Evolutionary conservation across 495 filamentous ascomycete genomes (phyloP).

Genomic region (Podospora pseudoanserina): DNA sequence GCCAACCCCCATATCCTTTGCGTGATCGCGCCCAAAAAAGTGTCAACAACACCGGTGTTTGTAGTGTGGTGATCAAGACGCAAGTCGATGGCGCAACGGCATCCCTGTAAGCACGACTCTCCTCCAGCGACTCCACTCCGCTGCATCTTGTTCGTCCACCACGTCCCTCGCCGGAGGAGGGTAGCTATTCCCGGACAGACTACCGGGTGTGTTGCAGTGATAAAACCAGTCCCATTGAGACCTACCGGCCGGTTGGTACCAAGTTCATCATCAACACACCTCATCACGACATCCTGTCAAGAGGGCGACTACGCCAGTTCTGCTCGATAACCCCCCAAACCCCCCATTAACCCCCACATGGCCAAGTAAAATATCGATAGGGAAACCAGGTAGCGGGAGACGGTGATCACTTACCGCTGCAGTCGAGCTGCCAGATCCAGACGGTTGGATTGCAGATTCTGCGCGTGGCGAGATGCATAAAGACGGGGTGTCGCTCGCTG

Average conservation of each 20-base stretch:
- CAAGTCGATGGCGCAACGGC: constrained; percentile 22
- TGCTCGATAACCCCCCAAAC: background rate
- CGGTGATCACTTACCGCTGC: background rate
- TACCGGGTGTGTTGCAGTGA: background rate
- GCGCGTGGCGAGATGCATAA: background rate
- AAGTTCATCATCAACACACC: background rate
- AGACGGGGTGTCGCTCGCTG: background rate
- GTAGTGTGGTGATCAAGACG: background rate
- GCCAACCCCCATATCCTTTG: background rate
- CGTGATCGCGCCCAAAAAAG: background rate
- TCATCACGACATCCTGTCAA: background rate
- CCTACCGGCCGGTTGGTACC: background rate
- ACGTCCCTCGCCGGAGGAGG: background rate
- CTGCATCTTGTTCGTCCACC: background rate
- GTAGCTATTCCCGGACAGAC: background rate
- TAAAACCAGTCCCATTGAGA: background rate
- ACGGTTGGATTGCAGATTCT: background rate
- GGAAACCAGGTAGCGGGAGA: background rate
- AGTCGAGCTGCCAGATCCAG: background rate
- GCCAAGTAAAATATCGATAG: background rate
- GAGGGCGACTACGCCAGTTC: background rate
- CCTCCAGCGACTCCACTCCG: background rate
- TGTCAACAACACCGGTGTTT: background rate
- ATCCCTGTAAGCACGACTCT: constrained; percentile 28
- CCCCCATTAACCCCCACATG: background rate